Conservation (phyloP, 257 asterid species). For the Solanum piurae region DNA sequence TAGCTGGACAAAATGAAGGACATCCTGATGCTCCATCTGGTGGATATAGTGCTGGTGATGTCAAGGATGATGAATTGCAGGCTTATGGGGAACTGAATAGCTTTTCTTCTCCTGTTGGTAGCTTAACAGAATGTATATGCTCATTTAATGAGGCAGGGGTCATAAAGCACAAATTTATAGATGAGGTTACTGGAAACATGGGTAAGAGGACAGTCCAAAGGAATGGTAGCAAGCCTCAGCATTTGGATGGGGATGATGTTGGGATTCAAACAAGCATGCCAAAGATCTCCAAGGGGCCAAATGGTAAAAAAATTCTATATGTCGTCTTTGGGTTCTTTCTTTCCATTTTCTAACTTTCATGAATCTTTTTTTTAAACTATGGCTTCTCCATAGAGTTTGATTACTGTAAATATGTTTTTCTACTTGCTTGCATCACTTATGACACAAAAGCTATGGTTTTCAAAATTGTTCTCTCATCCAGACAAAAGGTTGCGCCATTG, state of each 20-base stretch:
- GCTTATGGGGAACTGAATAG: conserved; percentile 32
- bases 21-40: conserved; percentile 20
- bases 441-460: background rate
- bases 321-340: background rate
- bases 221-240: conserved; percentile 45
- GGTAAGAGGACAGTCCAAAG: conserved; percentile 47
- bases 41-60: conserved; percentile 23
- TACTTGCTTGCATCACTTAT: background rate
- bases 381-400: background rate
- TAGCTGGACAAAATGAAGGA: conserved; percentile 21
- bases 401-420: background rate
- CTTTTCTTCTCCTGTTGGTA: conserved; percentile 50
- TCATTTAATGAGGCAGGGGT: conserved; percentile 34
- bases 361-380: background rate
- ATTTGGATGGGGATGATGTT: conserved; percentile 30
- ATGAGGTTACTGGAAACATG: conserved; percentile 37
- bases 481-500: background rate
- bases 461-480: background rate
- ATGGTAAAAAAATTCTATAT: background rate
- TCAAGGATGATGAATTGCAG: conserved; percentile 27
- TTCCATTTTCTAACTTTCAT: background rate
- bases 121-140: conserved; percentile 33
- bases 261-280: conserved; percentile 31
- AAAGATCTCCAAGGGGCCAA: conserved; percentile 46
- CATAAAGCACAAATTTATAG: conserved; percentile 37